Evolutionary conservation across 1,284 basidiomycete genomes (phyloP), one percentile per base, ranked within the genome.

Genomic region (Retiboletus flavoniger): DNA sequence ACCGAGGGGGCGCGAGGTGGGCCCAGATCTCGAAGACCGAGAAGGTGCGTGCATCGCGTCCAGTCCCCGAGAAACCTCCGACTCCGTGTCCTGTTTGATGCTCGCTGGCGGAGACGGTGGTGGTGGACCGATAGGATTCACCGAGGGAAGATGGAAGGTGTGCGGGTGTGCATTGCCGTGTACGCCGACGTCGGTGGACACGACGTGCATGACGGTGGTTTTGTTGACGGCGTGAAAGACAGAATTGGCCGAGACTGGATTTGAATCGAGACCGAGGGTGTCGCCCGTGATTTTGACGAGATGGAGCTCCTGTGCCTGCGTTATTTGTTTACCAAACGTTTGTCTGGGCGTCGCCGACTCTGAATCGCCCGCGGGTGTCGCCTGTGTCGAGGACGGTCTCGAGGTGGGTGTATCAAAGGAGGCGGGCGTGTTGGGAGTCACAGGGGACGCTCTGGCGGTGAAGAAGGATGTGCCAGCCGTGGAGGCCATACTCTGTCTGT

Each of bases 101-200:
- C 83, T 85, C 11, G 82, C 83, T 4, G 84, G 85, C 0, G 84
- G 84, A 0, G 83, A 86, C 5, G 85, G 85, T 2, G 84, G 85
- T 0, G 83, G 82, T 5, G 84, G 83, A 16, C 83, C 84, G 21
- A 77, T 60, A 53, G 70, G 63, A 54, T 67, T 63, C 54, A 63
- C 61, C 6, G 43, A 10, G 17, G 51, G 19, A 9, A 24, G 40
- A 48, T 21, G 9, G 11, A 41, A 60, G 38, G 42, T 17, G 34
- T 26, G 39, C 2, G 26, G 3, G 2, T 4, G 39, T 24, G 47
- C 1, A 16, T 36, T 26, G 5, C 42, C 39, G 50, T 57, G 63
- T 40, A 62, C 61, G 39, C 49, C 56, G 40, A 61, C 57, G 51
- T 63, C 64, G 55, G 51, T 58, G 11, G 70, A 63, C 2, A 74